A percentile compares a stretch with the other conserved stretches of the same genome.
phyloP scores from a whole-genome alignment of 106 monocot genomes.

The Cymbidium sinense region DNA sequence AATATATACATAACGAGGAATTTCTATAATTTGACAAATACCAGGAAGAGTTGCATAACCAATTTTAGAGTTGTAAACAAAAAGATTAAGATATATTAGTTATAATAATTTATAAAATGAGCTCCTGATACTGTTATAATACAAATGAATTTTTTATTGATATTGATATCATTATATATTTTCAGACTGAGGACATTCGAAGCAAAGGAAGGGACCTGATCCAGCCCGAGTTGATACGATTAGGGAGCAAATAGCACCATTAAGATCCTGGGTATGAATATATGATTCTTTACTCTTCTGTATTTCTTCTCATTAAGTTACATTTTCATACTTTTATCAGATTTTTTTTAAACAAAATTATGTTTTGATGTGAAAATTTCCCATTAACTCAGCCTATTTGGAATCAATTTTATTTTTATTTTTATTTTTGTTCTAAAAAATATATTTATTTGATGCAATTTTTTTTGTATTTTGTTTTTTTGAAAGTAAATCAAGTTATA shows the following conservation, averaged over 20 bases:
- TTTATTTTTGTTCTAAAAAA: no score
- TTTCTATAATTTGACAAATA: no score
- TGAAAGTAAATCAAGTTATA: no score
- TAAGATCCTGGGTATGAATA: conserved; percentile 65
- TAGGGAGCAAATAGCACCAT: conserved; percentile 43
- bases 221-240: conserved; percentile 43
- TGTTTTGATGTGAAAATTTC: not conserved
- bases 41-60: no score
- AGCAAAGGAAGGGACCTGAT: conserved; percentile 43
- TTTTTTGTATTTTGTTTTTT: no score
- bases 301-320: not conserved
- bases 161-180: not conserved
- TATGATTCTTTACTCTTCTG: not conserved
- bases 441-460: no score
- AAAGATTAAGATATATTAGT: no score
- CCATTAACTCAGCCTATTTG: no score
- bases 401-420: no score
- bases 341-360: not conserved
- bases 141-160: not conserved
- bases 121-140: not conserved
- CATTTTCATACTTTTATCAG: not conserved
- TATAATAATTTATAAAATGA: not conserved
- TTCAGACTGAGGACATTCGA: conserved; percentile 45
- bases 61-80: no score
- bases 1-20: no score